Conservation (phyloP, 2,329 filamentous ascomycete species). For the Colletotrichum sp. region DNA sequence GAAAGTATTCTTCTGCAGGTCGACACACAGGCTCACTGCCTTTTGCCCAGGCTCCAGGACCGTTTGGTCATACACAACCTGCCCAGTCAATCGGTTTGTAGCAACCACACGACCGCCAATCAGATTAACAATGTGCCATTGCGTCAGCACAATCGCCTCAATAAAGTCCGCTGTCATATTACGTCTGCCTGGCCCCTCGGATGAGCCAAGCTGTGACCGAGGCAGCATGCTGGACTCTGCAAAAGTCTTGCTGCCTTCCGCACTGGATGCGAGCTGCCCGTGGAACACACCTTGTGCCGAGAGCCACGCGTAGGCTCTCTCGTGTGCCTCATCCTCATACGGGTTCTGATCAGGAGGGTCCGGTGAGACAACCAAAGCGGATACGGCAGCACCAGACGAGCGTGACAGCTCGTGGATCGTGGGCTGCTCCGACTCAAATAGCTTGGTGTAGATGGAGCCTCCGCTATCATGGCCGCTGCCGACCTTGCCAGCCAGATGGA, state of each 20-base stretch:
- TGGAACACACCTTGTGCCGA: conserved; percentile 86
- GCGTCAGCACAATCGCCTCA: conserved; percentile 82
- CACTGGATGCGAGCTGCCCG: conserved; percentile 73
- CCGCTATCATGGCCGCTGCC: conserved; percentile 79
- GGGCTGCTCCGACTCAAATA: conserved; percentile 89
- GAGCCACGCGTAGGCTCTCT: conserved; percentile 89
- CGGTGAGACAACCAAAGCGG: conserved; percentile 77
- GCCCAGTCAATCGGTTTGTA: conserved; percentile 85
- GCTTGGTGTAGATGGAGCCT: conserved; percentile 81
- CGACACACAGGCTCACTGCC: conserved; percentile 83
- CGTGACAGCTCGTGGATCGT: conserved; percentile 74
- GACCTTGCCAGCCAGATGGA: conserved; percentile 82
- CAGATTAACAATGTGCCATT: conserved; percentile 90
- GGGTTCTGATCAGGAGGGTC: conserved; percentile 64
- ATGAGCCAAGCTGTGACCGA: conserved; percentile 65
- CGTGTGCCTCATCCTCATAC: conserved; percentile 62
- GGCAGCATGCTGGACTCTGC: conserved; percentile 79
- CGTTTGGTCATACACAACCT: conserved; percentile 84
- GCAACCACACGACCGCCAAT: conserved; percentile 84
- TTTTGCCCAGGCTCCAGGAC: conserved; percentile 82
- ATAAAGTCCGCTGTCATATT: conserved; percentile 75
- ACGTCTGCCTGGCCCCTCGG: conserved; percentile 52
- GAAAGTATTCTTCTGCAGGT: conserved; percentile 94
- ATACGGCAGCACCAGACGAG: conserved; percentile 63
- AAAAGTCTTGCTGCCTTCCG: conserved; percentile 77